Percentiles rank a stretch among this genome's conserved stretches.
Evolutionary conservation across 1,139 yeast species (phyloP).

Genomic region (Kodamaea suecica): DNA sequence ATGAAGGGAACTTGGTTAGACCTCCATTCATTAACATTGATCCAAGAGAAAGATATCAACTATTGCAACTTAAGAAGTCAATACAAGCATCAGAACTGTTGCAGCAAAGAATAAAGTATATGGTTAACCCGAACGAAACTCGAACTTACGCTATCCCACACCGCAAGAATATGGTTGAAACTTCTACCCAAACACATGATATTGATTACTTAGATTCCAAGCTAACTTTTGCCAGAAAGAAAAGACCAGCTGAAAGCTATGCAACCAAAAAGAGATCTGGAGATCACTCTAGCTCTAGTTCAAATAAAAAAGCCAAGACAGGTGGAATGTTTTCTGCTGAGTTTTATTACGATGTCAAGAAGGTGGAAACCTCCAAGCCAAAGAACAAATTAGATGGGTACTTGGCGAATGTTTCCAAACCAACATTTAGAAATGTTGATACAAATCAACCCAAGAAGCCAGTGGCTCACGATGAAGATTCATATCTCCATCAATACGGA

Average conservation of each 20-base stretch:
- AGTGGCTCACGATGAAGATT: slow-evolving; percentile 17
- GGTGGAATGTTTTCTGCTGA: slow-evolving; percentile 35
- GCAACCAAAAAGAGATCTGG: no score
- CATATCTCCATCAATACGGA: slow-evolving; percentile 15
- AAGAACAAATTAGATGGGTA: slow-evolving; percentile 26
- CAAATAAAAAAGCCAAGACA: slow-evolving; percentile 14
- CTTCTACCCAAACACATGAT: slow-evolving; percentile 44
- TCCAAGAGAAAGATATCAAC: slow-evolving; percentile 43
- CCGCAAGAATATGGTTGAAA: slow-evolving; percentile 33
- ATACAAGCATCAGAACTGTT: slow-evolving; percentile 36
- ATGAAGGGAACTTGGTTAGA: slow-evolving; percentile 38
- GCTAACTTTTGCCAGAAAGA: slow-evolving; percentile 21
- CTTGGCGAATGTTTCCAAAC: slow-evolving; percentile 31
- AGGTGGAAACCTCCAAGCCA: slow-evolving; percentile 9
- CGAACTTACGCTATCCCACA: slow-evolving; percentile 2
- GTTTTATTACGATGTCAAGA: slow-evolving; percentile 34
- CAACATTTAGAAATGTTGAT: slow-evolving; percentile 19
- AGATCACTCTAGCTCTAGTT: slow-evolving; percentile 4
- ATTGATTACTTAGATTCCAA: slow-evolving; percentile 26
- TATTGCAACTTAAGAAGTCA: slow-evolving; percentile 39
- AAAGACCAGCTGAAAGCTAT: slow-evolving; percentile 7
- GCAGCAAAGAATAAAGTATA: slow-evolving; percentile 34
- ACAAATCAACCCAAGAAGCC: slow-evolving; percentile 5
- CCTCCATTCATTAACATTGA: slow-evolving; percentile 49
- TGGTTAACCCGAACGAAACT: slow-evolving; percentile 44